Evolutionary conservation across 2,329 filamentous ascomycete genomes (phyloP), one percentile per base, ranked within the genome.

Genomic region (Colletotrichum sp.): DNA sequence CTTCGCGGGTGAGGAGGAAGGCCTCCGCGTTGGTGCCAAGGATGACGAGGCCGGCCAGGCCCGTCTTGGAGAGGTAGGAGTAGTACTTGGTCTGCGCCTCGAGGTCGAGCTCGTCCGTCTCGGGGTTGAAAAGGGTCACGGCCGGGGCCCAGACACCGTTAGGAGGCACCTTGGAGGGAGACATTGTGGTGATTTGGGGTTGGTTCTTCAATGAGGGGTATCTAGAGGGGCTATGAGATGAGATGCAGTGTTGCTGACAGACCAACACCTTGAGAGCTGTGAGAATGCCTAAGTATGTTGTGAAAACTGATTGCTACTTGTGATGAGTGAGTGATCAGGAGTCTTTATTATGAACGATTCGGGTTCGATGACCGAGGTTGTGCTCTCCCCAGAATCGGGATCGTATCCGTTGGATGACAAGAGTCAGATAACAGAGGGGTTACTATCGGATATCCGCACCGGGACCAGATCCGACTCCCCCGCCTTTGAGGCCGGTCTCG

Each of bases 1-100:
- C 91, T 78, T 91, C 88, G n/a, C 90, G 89, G 15, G 90, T 92
- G 57, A 91, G 82, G 55, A 91, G 87, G 81, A 90, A 90, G 15
- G 89, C 86, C 80, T 91, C 90, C 5, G 89, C 88, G 80, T 90
- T 91, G 49, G 89, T 90, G 60, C 89, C 90, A 60, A 91, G 85
- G 68, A 90, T 87, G 32, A 91, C 88, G 24, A 91, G 85, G 7
- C 90, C 90, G 0, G 86, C 84, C 5, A 91, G 85, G 5, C 89
- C 88, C 3, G 88, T 88, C 39, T 80, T 82, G 12, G 89, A 86
- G 18, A 91, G 87, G 79, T 91, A 89, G 28, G 84, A 76, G 80
- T 87, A 91, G 83, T 90, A 91, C 81, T 87, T 85, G 60, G 84
- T 82, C 79, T 91, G 90, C 4, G 88, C 80, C 6, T 81, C 83